Evolutionary conservation across 805 yeast species (phyloP).

Genomic region (Metschnikowia orientalis): DNA sequence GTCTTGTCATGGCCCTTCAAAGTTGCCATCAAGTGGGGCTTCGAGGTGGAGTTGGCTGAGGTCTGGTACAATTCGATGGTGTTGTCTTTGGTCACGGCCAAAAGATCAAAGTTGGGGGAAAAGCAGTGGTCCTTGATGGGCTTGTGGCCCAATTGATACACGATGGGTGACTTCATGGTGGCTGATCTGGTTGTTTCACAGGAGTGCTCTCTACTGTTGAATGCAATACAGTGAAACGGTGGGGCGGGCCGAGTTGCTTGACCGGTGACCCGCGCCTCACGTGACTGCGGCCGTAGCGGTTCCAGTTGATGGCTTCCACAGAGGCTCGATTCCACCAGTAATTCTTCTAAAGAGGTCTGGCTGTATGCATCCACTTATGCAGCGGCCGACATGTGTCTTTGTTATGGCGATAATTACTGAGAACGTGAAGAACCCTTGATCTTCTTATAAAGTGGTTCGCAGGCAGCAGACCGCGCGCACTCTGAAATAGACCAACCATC

Average conservation of each 20-base stretch:
- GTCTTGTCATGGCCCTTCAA: conserved; percentile 87
- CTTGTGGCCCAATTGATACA: conserved; percentile 67
- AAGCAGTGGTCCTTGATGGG: conserved; percentile 93
- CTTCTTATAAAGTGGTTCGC: too few relatives aligned
- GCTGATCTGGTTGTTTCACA: conserved; percentile 6
- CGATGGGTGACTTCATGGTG: conserved; percentile 26
- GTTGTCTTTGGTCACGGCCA: conserved; percentile 81
- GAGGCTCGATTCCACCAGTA: too few relatives aligned
- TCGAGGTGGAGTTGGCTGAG: conserved; percentile 31
- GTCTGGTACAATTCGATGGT: conserved; percentile 71
- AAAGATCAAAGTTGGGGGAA: conserved; percentile 54
- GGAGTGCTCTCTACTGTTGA: conserved; percentile 21
- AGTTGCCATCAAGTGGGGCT: conserved; percentile 60
- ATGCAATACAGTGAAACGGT: background rate
- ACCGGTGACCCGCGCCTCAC: too few relatives aligned
- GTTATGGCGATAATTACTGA: too few relatives aligned
- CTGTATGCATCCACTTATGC: too few relatives aligned
- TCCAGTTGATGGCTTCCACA: too few relatives aligned
- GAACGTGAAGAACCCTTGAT: too few relatives aligned
- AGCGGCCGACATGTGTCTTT: too few relatives aligned
- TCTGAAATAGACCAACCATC: too few relatives aligned
- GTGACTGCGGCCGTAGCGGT: too few relatives aligned
- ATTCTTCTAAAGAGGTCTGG: too few relatives aligned
- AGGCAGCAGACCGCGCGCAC: too few relatives aligned
- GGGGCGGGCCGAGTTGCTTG: background rate